phyloP scores from a whole-genome alignment of 73 alveolate genomes.

The Paramecium sexaurelia region DNA sequence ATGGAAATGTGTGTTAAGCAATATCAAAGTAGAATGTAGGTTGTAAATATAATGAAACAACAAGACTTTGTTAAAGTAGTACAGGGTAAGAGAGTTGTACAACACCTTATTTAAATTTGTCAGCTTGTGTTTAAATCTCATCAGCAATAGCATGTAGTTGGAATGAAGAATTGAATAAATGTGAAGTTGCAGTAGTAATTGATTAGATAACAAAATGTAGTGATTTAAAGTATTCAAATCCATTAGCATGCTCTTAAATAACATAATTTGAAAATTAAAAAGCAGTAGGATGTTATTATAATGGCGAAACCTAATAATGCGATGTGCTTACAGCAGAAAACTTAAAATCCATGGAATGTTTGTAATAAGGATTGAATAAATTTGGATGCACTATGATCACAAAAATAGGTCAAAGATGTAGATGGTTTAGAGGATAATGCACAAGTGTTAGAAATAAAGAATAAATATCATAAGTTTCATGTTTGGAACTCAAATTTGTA shows the following conservation, averaged over 20 bases:
- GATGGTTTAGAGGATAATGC: conserved; percentile 4
- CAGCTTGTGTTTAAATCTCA: background rate
- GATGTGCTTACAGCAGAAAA: background rate
- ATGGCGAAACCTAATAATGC: background rate
- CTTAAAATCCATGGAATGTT: background rate
- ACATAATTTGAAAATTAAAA: background rate
- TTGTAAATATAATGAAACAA: background rate
- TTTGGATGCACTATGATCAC: conserved; percentile 10
- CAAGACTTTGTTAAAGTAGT: background rate
- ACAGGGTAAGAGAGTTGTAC: background rate
- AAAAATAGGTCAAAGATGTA: background rate
- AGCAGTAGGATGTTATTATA: conserved; percentile 6
- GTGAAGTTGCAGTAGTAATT: background rate
- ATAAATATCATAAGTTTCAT: background rate
- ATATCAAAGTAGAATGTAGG: background rate
- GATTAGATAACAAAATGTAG: background rate
- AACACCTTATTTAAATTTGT: background rate
- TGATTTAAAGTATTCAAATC: background rate
- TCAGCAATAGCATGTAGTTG: background rate
- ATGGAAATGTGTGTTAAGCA: conserved; percentile 29
- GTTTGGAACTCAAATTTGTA: background rate
- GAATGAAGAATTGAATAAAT: background rate
- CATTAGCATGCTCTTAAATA: background rate
- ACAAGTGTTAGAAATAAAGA: background rate
- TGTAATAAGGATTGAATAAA: background rate